phyloP scores from a whole-genome alignment of 768 basidiomycete genomes.

The Infundibulicybe gibba region DNA sequence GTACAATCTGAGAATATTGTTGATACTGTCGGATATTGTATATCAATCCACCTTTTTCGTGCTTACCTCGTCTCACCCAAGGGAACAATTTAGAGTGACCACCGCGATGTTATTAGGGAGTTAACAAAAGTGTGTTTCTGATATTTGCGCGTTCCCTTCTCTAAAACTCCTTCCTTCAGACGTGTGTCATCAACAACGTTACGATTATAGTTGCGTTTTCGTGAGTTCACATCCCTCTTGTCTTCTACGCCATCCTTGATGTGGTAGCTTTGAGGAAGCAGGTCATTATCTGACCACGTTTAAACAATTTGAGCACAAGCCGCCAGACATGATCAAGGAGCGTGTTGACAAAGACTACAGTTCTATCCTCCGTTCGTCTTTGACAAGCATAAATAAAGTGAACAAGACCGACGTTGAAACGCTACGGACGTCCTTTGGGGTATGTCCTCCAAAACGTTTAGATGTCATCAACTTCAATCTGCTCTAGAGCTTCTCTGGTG shows the following conservation, averaged over 20 bases:
- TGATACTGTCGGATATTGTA: conserved; percentile 91
- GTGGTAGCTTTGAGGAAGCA: conserved; percentile 77
- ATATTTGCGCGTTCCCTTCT: neutral
- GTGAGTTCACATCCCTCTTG: conserved; percentile 35
- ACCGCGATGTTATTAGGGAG: conserved; percentile 88
- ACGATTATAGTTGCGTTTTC: conserved; percentile 93
- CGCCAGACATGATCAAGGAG: conserved; percentile 93
- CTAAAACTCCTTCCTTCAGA: conserved; percentile 29
- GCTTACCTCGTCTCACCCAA: neutral
- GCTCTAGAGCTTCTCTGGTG: conserved; percentile 78
- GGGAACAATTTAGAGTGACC: conserved; percentile 63
- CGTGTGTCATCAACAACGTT: conserved; percentile 88
- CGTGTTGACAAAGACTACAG: conserved; percentile 86
- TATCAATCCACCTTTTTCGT: conserved; percentile 24
- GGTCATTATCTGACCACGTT: conserved; percentile 87
- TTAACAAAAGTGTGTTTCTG: conserved; percentile 67
- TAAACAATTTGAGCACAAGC: conserved; percentile 92
- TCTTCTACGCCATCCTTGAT: conserved; percentile 1
- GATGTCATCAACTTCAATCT: conserved; percentile 1
- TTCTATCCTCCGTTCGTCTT: conserved; percentile 72
- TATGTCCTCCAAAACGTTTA: conserved; percentile 35
- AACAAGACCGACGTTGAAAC: conserved; percentile 98
- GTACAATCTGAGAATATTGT: conserved; percentile 81
- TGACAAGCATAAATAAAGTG: conserved; percentile 89
- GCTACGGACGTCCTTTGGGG: conserved; percentile 86